A percentile compares a stretch with the other conserved stretches of the same genome.
phyloP scores from a whole-genome alignment of 441 rosid genomes.

The Breynia disticha region DNA sequence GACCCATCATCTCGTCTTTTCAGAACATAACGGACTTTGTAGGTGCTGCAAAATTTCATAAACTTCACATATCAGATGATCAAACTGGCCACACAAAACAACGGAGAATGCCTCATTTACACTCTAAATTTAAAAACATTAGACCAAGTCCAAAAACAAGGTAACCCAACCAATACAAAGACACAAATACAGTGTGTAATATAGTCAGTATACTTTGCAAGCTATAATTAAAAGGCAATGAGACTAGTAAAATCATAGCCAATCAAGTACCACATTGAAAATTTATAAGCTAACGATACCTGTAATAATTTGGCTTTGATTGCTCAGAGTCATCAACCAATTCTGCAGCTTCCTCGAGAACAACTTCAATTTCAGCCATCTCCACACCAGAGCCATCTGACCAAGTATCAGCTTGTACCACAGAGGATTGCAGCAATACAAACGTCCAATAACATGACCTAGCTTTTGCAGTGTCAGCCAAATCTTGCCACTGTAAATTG shows the following conservation, averaged over 20 bases:
- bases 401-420: conserved; percentile 54
- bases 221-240: too few species aligned
- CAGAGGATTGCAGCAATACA: conserved; percentile 64
- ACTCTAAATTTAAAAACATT: not conserved
- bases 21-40: conserved; percentile 57
- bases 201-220: too few species aligned
- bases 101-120: not conserved
- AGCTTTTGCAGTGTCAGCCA: conserved; percentile 69
- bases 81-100: too few species aligned
- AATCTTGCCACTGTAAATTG: conserved; percentile 63
- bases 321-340: conserved; percentile 70
- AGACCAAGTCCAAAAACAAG: too few species aligned
- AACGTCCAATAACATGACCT: conserved; percentile 79
- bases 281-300: conserved; percentile 27
- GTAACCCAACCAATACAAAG: too few species aligned
- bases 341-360: conserved; percentile 89
- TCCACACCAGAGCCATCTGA: conserved; percentile 45
- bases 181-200: too few species aligned
- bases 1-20: conserved; percentile 72
- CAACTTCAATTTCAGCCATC: conserved; percentile 73
- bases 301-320: conserved; percentile 69
- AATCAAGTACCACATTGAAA: not conserved
- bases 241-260: too few species aligned
- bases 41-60: conserved; percentile 39
- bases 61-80: not conserved